Evolutionary conservation across 2,329 filamentous ascomycete species (phyloP), one percentile per base, ranked within the genome.

Genomic region (Beauveria pseudobassiana): DNA sequence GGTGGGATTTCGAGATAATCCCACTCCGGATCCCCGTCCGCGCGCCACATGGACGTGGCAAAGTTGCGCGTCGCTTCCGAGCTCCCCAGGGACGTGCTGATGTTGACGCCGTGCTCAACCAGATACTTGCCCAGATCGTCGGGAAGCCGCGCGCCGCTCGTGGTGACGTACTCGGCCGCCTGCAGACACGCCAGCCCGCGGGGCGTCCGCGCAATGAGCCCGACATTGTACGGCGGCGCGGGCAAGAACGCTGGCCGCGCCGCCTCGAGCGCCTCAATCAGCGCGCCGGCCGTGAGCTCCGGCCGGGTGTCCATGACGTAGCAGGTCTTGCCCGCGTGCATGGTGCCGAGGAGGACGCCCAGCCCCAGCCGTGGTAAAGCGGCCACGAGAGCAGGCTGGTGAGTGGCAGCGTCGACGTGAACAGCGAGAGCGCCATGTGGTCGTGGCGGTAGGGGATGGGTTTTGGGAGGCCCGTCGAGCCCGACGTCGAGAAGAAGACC

Each of bases 361-460:
- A 34, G 51, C 20, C 30, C 59, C 59, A 61, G 43, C 59, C 59
- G 52, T 61, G 51, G 51, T 55, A 56, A 16, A 56, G 20, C 28
- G 59, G 59, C 28, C 59, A 51, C 24, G 59, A 54, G n/a, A 61
- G 26, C 12, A 61, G 38, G 28, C 26, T 38, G 52, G n/a, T 10
- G 12, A 16, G 42, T 18, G 59, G 51, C 52, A 38, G 16, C 7
- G 49, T 3, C 40, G 51, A 9, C 14, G 51, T 55, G 22, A 46
- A 61, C 7, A 46, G 24, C 4, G 51, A 55, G 5, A 42, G 50
- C 20, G 59, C 51, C 1, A 55, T 2, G 30, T 48, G 24, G 12
- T 20, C 43, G 51, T 61, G 51, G n/a, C 30, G 42, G 45, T 54
- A 49, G 10, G 51, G 59, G 59, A 61, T 61, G 7, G 43, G 14